These are phyloP conservation scores for Moesziomyces globuligerus DNA, from an alignment of 1,284 basidiomycete species.

Conservation along the genomic window DNA sequence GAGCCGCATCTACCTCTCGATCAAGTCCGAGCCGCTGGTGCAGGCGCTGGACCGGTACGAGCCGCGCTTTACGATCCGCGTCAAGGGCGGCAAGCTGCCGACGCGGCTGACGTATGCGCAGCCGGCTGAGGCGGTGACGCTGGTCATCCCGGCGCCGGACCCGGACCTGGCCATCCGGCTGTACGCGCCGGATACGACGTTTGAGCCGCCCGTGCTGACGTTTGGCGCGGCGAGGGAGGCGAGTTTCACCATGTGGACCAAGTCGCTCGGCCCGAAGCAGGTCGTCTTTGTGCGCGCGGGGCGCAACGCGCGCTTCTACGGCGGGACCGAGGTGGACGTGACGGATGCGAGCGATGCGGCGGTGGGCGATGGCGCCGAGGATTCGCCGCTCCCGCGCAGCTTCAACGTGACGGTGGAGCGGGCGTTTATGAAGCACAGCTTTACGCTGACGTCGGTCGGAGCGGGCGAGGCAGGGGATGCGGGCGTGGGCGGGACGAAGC, in stretches of 20 bases:
- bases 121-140: slow-evolving; percentile 52
- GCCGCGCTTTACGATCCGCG: slow-evolving; percentile 40
- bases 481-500: slow-evolving; percentile 9
- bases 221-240: slow-evolving; percentile 46
- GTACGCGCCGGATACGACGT: slow-evolving; percentile 56
- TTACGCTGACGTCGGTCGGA: slow-evolving; percentile 40
- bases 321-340: slow-evolving; percentile 28
- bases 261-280: slow-evolving; percentile 49
- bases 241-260: slow-evolving; percentile 58
- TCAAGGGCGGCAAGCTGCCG: slow-evolving; percentile 47
- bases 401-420: slow-evolving; percentile 53
- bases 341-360: background rate
- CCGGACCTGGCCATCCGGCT: slow-evolving; percentile 59
- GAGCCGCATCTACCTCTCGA: slow-evolving; percentile 53
- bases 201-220: slow-evolving; percentile 61
- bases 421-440: slow-evolving; percentile 57
- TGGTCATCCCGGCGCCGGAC: slow-evolving; percentile 57
- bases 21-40: slow-evolving; percentile 52
- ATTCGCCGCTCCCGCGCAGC: slow-evolving; percentile 36
- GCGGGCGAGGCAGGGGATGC: no score
- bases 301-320: slow-evolving; percentile 52
- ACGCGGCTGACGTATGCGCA: slow-evolving; percentile 54
- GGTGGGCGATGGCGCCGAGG: slow-evolving; percentile 1
- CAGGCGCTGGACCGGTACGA: slow-evolving; percentile 47
- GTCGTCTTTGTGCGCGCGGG: slow-evolving; percentile 61